Evolutionary conservation across 2,329 filamentous ascomycete species (phyloP).

Genomic region (Colletotrichum cereale): DNA sequence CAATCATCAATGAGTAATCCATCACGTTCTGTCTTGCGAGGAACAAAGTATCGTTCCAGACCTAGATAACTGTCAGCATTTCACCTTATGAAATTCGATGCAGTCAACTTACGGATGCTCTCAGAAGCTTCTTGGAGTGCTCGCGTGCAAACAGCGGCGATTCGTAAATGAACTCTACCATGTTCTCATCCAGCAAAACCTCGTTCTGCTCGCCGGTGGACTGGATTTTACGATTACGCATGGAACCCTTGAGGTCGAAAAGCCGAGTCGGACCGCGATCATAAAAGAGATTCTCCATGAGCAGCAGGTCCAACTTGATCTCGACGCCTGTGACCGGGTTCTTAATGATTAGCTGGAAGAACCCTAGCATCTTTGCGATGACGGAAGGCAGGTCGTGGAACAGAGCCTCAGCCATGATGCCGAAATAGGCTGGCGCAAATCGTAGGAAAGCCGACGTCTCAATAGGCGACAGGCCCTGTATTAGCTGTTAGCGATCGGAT

Average conservation of each 20-base stretch:
- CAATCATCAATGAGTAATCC: conserved; percentile 99
- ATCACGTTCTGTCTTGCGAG: conserved; percentile 96
- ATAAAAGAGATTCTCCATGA: conserved; percentile 99
- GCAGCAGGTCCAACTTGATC: conserved; percentile 91
- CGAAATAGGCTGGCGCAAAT: conserved; percentile 97
- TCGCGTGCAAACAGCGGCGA: conserved; percentile 95
- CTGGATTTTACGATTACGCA: conserved; percentile 98
- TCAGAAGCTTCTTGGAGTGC: conserved; percentile 93
- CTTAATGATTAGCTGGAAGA: conserved; percentile 98
- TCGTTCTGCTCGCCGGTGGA: conserved; percentile 96
- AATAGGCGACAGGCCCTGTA: conserved; percentile 84
- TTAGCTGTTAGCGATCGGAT: conserved; percentile 35
- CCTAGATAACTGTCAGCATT: conserved; percentile 34
- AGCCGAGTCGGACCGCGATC: conserved; percentile 90
- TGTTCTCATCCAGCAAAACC: conserved; percentile 96
- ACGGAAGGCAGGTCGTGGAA: conserved; percentile 96
- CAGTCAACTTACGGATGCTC: conserved; percentile 71
- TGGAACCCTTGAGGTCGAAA: conserved; percentile 96
- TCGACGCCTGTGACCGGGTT: conserved; percentile 92
- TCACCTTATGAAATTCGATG: not conserved
- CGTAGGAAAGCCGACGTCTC: conserved; percentile 95
- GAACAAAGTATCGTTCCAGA: conserved; percentile 98
- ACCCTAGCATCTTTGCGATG: conserved; percentile 98
- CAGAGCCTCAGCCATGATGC: conserved; percentile 94
- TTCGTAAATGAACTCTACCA: conserved; percentile 99